A percentile compares a stretch with the other conserved stretches of the same genome.
Conservation (phyloP, 345 rosid species). For the Melastoma malabathricum region DNA sequence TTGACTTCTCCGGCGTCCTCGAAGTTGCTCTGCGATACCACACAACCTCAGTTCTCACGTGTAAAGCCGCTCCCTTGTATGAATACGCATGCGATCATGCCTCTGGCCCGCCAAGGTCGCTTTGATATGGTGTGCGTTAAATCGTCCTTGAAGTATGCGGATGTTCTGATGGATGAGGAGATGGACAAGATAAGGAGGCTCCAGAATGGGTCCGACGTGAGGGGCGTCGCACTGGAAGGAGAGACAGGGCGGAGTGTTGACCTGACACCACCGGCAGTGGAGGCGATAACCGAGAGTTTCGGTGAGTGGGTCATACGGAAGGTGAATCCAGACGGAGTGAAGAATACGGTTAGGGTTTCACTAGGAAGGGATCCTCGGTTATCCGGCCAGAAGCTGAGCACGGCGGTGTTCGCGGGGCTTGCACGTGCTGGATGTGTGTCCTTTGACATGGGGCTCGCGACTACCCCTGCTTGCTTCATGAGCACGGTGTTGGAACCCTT, state of each 20-base stretch:
- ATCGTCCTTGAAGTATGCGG: conserved; percentile 5
- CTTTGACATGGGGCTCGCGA: conserved; percentile 85
- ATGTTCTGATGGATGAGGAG: conserved; percentile 48
- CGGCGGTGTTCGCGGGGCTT: conserved; percentile 67
- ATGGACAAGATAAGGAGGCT: conserved; percentile 66
- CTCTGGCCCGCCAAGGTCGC: too few species aligned
- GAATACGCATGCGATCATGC: too few species aligned
- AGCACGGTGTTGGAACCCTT: conserved; percentile 65
- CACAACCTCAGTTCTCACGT: conserved; percentile 5
- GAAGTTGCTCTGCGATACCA: conserved; percentile 11
- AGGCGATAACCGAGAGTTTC: conserved; percentile 82
- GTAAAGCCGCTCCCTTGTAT: background rate
- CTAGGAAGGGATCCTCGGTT: conserved; percentile 80
- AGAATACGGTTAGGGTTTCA: conserved; percentile 37
- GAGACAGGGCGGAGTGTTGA: conserved; percentile 69
- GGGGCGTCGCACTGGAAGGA: conserved; percentile 84
- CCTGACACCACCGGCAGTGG: conserved; percentile 69
- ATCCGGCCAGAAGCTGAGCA: conserved; percentile 49
- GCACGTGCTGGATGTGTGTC: conserved; percentile 66
- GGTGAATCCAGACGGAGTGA: conserved; percentile 13
- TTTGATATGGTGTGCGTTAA: too few species aligned
- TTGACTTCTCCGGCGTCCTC: conserved; percentile 18
- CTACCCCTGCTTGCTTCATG: conserved; percentile 96
- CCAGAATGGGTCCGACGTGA: conserved; percentile 83
- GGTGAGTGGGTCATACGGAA: conserved; percentile 77